These are phyloP conservation scores for Chamaenerion angustifolium DNA, from an alignment of 345 rosid genomes.

Conservation along the genomic window DNA sequence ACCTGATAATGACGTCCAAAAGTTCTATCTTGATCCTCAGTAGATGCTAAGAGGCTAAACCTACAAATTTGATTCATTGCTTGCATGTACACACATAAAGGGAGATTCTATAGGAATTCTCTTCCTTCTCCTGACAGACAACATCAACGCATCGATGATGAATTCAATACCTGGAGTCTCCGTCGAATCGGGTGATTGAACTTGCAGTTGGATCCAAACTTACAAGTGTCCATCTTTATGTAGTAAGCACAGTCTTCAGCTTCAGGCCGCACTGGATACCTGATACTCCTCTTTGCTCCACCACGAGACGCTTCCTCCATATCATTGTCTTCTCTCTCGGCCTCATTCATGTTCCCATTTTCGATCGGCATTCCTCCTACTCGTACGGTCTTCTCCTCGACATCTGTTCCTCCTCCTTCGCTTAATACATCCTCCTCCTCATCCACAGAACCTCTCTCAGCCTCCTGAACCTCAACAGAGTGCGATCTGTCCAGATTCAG, in stretches of 20 bases:
- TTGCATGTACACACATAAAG: background rate
- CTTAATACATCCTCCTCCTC: constrained; percentile 4
- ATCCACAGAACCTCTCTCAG: background rate
- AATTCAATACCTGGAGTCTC: constrained; percentile 33
- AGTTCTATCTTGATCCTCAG: no score
- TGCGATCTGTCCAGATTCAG: constrained; percentile 19
- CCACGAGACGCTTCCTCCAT: constrained; percentile 8
- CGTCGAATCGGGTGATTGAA: constrained; percentile 67
- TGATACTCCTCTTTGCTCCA: constrained; percentile 7
- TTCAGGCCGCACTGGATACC: constrained; percentile 60
- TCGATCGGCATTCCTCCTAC: no score
- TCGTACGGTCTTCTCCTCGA: background rate
- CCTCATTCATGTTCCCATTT: no score
- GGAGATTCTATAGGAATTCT: background rate
- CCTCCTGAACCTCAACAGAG: background rate
- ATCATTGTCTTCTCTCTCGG: constrained; percentile 4
- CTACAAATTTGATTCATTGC: no score
- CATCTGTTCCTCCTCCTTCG: constrained; percentile 6
- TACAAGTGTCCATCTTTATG: constrained; percentile 74
- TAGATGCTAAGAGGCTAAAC: no score
- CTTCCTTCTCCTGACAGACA: no score
- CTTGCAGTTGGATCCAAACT: constrained; percentile 72
- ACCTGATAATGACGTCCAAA: no score
- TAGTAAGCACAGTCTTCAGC: constrained; percentile 80
- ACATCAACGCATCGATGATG: background rate